Evolutionary conservation across 1,284 basidiomycete species (phyloP), one percentile per base, ranked within the genome.

Genomic region (Fereydounia khargensis): DNA sequence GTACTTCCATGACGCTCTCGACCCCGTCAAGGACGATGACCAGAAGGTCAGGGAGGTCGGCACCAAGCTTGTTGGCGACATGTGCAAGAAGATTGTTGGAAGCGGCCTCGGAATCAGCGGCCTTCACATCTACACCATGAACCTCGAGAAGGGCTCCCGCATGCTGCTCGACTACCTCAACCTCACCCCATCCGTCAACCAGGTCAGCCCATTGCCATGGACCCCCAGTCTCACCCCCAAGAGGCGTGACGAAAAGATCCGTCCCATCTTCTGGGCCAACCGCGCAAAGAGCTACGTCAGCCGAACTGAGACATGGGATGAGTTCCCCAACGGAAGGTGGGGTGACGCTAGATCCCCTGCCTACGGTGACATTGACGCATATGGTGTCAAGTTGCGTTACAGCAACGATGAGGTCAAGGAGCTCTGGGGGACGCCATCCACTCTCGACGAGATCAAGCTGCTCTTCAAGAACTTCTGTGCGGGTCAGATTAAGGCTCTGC

Each of bases 261-360:
- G 73, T 20, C 73, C 73, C 42, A 74, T 74, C 57, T 74, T 74
- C 48, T 74, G 73, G 73, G 73, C 73, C 30, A 74, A 74, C 48
- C 65, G 71, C 23, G 66, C 63, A 8, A 70, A 66, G 54, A 64
- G 58, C 37, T 72, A 73, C 46, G 64, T 73, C 38, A 65, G 68
- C 52, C 76, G 69, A 42, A 78, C 71, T 41, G 73, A 70, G 59
- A 68, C 44, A 71, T 99, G 94, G 94, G 94, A 99, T 77, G 95
- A 98, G 78, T 98, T 94, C 77, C 94, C 94, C 35, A 98, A 98
- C 77, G 95, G 94, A 61, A 88, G 94, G 58, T 98, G 95, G 73
- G 95, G 94, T 67, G 94, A 98, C 78, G 87, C 92, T 11, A 84
- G 94, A 21, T 89, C 87, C 81, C 94, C 94, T 18, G 95, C 95